Evolutionary conservation across 2,329 filamentous ascomycete species (phyloP), one percentile per base, ranked within the genome.

Genomic region (Bipolaris oryzae): DNA sequence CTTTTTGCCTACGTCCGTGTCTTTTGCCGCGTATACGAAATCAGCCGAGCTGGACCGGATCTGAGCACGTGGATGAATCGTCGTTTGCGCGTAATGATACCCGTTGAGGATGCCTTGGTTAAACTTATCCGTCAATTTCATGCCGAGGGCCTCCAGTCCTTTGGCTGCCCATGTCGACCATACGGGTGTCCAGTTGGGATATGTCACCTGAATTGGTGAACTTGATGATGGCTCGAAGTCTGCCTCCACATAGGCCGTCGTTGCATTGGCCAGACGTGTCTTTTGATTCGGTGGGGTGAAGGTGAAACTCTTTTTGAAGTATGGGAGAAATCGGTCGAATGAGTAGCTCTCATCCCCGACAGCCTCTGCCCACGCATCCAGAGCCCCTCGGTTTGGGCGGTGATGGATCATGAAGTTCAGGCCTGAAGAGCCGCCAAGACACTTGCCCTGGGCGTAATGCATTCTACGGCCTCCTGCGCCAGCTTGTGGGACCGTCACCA

Each of bases 391-490:
- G 23, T 44, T 44, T 18, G 42, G 42, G 15, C 42, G 42, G 23
- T 44, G 42, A 31, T 44, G 42, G 23, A 44, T 44, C 42, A 44
- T 44, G 23, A 44, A 44, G 16, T 44, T 44, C 23, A 44, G 42
- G 13, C 42, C 42, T 3, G 42, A 44, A 83, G 48, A 50, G 35
- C 48, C 48, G 31, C 48, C 48, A 6, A 50, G 31, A 18, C 48
- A 50, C 10, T 50, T 50, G 25, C 48, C 48, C 28, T 50, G 48
- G 7, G 48, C 48, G 16, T 50, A 50, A 28, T 50, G 48, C 38
- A 50, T 33, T 18, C 21, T 13, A 20, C 48, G 25, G 5, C 31
- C 31, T 1, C 20, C 48, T 1, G 48, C 48, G 4, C 48, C 48
- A 28, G 28, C 48, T 25, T 50, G 48, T 25, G 48, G 48, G 13